Base-by-base conservation (phyloP, 1,284 basidiomycete genomes). In the Cryptococcus sp. region DNA sequence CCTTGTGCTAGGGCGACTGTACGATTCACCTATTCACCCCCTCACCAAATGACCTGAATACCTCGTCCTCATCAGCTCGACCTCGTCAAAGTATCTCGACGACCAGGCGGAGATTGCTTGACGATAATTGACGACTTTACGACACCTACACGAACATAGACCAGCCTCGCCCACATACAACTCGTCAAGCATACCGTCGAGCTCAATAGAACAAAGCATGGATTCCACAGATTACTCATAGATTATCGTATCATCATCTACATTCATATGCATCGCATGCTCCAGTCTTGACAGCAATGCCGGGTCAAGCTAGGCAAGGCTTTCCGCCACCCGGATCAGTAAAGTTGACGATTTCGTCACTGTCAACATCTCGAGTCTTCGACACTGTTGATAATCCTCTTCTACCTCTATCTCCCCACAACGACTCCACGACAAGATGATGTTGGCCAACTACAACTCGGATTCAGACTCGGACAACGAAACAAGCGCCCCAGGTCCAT, bases 391-490 rank as follows among this genome's bases (percentile, higher is more conserved):
- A 16, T 45, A 10, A 18, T 37, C 35, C 24, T 5, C 22, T 16
- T 21, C 11, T 25, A 37, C 28, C 34, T 37, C 19, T 31, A 44
- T 25, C 14, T 18, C 34, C 9, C 21, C 23, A 18, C 18, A 5
- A 11, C 28, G 5, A 26, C 19, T 16, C 35, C 12, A 5, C 28
- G 5, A 4, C 22, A 47, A 9, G n/a, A 71, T 71, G 69, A 59
- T 73, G 16, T 54, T 72, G 32, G 67, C 66, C n/a, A 63, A 71
- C 44, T 73, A 73, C 57, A 67, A 50, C 22, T 72, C 63, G 1
- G 65, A 51, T 28, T 61, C 60, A 11, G 65, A 63, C 22, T 56
- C 57, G 11, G 68, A 66, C 25, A 54, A 51, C 14, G 61, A 54
- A 4, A 6, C 51, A 0, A 36, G 46, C 0, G 41, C 57, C 12